Evolutionary conservation across 1,284 basidiomycete species (phyloP).

Genomic region (Filobasidium uniguttulatum): DNA sequence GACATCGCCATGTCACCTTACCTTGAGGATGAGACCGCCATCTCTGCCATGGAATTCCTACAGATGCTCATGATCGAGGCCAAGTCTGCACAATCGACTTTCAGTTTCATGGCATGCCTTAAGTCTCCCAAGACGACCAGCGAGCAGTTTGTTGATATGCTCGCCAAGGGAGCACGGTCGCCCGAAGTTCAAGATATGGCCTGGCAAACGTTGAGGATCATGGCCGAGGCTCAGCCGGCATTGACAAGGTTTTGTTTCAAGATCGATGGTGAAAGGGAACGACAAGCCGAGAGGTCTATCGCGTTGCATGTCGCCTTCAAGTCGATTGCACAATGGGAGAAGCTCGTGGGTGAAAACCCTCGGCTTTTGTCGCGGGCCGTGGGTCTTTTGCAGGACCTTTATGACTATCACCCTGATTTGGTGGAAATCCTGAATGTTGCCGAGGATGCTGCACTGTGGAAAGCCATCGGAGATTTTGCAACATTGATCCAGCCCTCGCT

Average conservation of each 20-base stretch:
- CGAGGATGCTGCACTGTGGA: background rate
- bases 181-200: background rate
- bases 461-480: background rate
- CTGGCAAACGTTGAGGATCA: background rate
- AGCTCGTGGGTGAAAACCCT: background rate
- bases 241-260: background rate
- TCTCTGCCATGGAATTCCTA: background rate
- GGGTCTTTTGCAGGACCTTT: background rate
- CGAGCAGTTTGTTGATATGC: background rate
- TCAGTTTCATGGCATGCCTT: slow-evolving; percentile 1
- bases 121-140: background rate
- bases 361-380: background rate
- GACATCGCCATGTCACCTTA: background rate
- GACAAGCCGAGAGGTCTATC: background rate
- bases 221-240: background rate
- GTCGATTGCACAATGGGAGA: background rate
- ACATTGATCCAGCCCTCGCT: background rate
- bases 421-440: background rate
- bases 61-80: background rate
- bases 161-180: background rate
- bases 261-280: background rate
- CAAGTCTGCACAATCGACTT: background rate
- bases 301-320: background rate
- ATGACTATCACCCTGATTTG: background rate
- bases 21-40: background rate